Base-by-base conservation (phyloP, 2,329 filamentous ascomycete genomes). In the Ophiocordyceps australis region DNA sequence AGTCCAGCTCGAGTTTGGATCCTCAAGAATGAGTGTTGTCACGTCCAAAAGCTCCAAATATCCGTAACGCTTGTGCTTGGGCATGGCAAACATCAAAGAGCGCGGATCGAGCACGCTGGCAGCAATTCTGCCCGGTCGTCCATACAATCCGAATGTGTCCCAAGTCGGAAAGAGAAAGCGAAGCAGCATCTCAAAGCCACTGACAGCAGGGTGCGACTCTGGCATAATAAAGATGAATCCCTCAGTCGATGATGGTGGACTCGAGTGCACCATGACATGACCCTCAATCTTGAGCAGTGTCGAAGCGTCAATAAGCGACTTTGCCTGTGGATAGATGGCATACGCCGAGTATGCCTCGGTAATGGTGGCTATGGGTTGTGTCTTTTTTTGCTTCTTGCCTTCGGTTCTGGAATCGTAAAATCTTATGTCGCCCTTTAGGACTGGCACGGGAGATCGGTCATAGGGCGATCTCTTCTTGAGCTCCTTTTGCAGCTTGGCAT, bases 211-310 rank as follows among this genome's bases (percentile, higher is more conserved):
- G 41, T 81, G 82, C 2, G 77, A 69, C 48, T 98, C 89, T 4
- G 89, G 89, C 85, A 98, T 94, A 37, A 95, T 74, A 43, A 98
- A 98, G 5, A 98, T 81, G 40, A 94, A 94, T 0, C 89, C 89
- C 46, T 98, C 89, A 0, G 77, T 78, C 3, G 72, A 71, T 0
- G 76, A 74, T 14, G 81, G 72, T 7, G 79, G 74, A 9, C 73
- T 67, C 1, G 76, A 75, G 50, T 94, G 83, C 20, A 94, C 80
- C 0, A 78, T 83, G 32, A 98, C 82, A 34, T 72, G 71, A 8
- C 85, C 89, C 52, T 98, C 89, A 16, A 98, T 66, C 50, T 98
- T 98, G 34, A 95, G 66, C 31, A 98, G 55, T 0, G 86, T 94
- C 2, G 89, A 95, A 31, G 86, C 80, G 38, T 98, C 85, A 30